Evolutionary conservation across 2,329 filamentous ascomycete genomes (phyloP).

Genomic region (Mycosphaerella sp.): DNA sequence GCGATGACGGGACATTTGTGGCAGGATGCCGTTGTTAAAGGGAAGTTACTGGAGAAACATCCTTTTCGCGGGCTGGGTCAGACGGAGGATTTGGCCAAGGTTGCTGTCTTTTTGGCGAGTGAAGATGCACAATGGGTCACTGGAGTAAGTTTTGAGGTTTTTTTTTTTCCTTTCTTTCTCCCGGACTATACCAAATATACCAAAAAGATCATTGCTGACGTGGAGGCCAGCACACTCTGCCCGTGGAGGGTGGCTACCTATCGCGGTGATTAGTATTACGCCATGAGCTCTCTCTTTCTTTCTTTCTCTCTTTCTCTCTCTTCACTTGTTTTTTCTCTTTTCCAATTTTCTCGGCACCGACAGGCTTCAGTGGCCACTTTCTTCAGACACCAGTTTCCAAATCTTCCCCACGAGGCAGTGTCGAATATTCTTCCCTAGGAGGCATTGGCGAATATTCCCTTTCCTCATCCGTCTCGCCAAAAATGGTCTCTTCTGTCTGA

Average conservation of each 20-base stretch:
- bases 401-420: constrained; percentile 1
- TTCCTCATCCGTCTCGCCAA: constrained; percentile 9
- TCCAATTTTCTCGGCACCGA: background rate
- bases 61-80: constrained; percentile 33
- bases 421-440: constrained; percentile 5
- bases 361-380: background rate
- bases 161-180: too few relatives aligned
- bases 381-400: background rate
- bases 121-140: constrained; percentile 31
- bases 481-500: constrained; percentile 13
- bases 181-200: too few relatives aligned
- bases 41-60: constrained; percentile 29
- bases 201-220: background rate
- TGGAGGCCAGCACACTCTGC: constrained; percentile 15
- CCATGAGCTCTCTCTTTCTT: background rate
- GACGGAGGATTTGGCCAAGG: constrained; percentile 39
- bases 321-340: too few relatives aligned
- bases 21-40: constrained; percentile 21
- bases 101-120: constrained; percentile 43
- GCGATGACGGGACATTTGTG: constrained; percentile 22
- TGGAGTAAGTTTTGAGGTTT: constrained; percentile 11
- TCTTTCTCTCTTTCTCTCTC: too few relatives aligned
- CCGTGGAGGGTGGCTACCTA: constrained; percentile 20
- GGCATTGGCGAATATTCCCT: background rate
- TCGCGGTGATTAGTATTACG: constrained; percentile 4